These are phyloP conservation scores for Neocatenulostroma microsporum DNA, from an alignment of 2,329 filamentous ascomycete genomes.

Conservation along the genomic window DNA sequence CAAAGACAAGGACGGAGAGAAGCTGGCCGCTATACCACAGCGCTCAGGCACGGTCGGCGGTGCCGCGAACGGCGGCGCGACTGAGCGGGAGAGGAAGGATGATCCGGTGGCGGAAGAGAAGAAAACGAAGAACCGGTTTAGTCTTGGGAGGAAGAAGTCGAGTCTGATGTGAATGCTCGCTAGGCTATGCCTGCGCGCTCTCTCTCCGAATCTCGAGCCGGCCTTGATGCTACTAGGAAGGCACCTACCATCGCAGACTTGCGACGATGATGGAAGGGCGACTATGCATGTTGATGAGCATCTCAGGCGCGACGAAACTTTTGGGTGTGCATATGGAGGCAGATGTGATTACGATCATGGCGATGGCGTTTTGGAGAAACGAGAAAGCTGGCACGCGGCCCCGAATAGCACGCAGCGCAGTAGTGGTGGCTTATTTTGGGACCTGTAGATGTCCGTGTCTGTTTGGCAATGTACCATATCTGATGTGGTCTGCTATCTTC, in stretches of 20 bases:
- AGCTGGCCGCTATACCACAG: slow-evolving; percentile 18
- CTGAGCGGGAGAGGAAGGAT: slow-evolving; percentile 2
- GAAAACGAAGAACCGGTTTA: slow-evolving; percentile 57
- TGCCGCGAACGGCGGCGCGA: not conserved
- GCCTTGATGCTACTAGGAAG: no score
- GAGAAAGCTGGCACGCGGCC: not conserved
- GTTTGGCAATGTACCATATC: not conserved
- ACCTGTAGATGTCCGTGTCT: not conserved
- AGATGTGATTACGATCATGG: not conserved
- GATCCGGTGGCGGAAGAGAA: slow-evolving; percentile 22
- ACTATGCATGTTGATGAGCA: no score
- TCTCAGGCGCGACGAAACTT: no score
- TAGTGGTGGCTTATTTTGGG: no score
- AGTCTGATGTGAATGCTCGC: no score
- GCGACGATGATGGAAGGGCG: no score
- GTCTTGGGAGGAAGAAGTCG: slow-evolving; percentile 64
- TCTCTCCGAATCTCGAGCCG: no score
- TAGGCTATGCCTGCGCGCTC: no score
- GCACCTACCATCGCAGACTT: no score
- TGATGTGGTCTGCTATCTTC: no score
- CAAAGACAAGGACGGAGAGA: slow-evolving; percentile 42
- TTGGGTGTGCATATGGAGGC: not conserved
- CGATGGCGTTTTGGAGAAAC: slow-evolving; percentile 1
- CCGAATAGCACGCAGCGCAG: no score
- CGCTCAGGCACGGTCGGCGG: slow-evolving; percentile 12